These are phyloP conservation scores for Terfezia claveryi DNA, from an alignment of 495 filamentous ascomycete species.

Conservation along the genomic window DNA sequence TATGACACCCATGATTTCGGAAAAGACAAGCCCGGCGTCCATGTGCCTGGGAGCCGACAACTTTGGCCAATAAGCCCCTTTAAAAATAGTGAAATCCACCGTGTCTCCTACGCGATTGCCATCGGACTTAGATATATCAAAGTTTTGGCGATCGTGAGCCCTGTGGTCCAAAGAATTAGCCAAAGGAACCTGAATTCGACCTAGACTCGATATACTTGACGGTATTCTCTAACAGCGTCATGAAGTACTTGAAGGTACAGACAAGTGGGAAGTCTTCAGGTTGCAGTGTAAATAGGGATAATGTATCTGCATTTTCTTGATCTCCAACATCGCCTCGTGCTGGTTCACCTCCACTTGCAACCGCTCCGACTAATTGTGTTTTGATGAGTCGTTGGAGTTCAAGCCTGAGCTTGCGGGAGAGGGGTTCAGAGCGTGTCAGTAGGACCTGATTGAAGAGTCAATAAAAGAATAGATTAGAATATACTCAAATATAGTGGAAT, in stretches of 20 bases:
- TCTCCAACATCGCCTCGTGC: too few species aligned
- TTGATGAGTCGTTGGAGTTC: conserved; percentile 21
- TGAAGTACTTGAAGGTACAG: neutral
- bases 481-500: neutral
- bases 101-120: too few species aligned
- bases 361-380: neutral
- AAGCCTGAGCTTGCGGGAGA: conserved; percentile 20
- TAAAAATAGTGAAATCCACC: too few species aligned
- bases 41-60: neutral
- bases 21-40: neutral
- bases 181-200: too few species aligned
- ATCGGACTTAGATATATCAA: too few species aligned
- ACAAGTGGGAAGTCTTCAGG: neutral
- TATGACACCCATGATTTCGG: neutral
- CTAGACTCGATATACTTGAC: neutral
- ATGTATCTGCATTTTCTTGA: too few species aligned
- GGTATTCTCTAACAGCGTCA: neutral
- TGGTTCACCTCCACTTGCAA: too few species aligned
- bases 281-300: too few species aligned
- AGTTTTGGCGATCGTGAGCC: too few species aligned
- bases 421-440: conserved; percentile 21
- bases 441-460: conserved; percentile 13
- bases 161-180: too few species aligned
- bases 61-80: too few species aligned
- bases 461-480: too few species aligned